Base-by-base conservation (phyloP, 2,329 filamentous ascomycete species). In the Pestalotiopsis sp. region DNA sequence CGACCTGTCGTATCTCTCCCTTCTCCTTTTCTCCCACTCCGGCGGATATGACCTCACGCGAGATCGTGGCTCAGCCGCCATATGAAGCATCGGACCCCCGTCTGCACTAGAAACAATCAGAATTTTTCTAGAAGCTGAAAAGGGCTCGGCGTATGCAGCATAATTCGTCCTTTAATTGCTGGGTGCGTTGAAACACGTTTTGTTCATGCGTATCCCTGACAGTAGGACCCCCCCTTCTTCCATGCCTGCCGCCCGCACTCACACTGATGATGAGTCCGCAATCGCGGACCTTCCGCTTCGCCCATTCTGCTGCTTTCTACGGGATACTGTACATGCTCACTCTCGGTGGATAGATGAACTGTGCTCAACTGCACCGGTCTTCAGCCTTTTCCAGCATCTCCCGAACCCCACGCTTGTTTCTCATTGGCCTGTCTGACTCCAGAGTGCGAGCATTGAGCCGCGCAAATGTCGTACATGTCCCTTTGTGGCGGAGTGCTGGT, bases 131-230 rank as follows among this genome's bases (percentile, higher is more conserved):
- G 79, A 81, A 80, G 65, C 68, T 72, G 73, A 77, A 72, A 31
- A 74, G 36, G 39, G 36, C 71, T 69, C 72, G 71, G 70, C 73
- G 45, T 52, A 69, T 70, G 73, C 73, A 80, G 83, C 83, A 85
- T 85, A 84, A 84, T 75, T 77, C 75, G 75, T 73, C 75, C 79
- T 83, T 83, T 84, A 82, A 84, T 85, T 84, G 76, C 82, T 80
- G 80, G 81, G 80, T 78, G 74, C 77, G 74, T 75, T 81, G 79
- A 82, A 82, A 83, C 79, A 75, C 76, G 77, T 80, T 80, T 80
- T 75, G 74, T 82, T 85, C 80, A 85, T 85, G 83, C 83, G 77
- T 73, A 78, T 79, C 76, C 78, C 71, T 67, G 67, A 59, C 66
- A 59, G 69, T 68, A 72, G 70, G 73, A 72, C 70, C 61, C 65